Evolutionary conservation across 169 alveolate genomes (phyloP).

Genomic region (Plasmodium ovale): DNA sequence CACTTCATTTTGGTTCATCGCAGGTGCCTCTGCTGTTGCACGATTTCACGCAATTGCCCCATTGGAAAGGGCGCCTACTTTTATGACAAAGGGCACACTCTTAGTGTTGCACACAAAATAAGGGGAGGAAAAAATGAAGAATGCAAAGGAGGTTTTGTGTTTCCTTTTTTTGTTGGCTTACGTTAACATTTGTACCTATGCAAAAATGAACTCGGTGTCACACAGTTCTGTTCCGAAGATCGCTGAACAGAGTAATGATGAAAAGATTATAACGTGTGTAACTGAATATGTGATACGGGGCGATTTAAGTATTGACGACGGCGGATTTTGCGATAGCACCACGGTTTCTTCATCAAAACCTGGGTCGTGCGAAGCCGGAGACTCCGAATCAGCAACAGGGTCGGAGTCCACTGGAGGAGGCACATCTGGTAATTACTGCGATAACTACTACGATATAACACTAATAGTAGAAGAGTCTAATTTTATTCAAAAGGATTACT

Average conservation of each 20-base stretch:
- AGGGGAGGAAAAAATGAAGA: slow-evolving; percentile 29
- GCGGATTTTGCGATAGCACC: slow-evolving; percentile 34
- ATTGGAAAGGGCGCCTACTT: too few relatives aligned
- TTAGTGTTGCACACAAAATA: neutral
- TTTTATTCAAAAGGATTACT: slow-evolving; percentile 66
- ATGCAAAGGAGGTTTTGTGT: neutral
- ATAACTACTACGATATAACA: slow-evolving; percentile 63
- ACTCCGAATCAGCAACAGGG: neutral
- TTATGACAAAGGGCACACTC: too few relatives aligned
- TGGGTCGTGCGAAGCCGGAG: slow-evolving; percentile 2
- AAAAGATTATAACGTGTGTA: slow-evolving; percentile 40
- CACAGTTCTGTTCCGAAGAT: slow-evolving; percentile 18
- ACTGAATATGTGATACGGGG: slow-evolving; percentile 47
- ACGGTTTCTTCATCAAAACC: neutral
- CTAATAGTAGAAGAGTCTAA: slow-evolving; percentile 59
- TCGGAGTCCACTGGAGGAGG: neutral
- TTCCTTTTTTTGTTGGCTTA: slow-evolving; percentile 12
- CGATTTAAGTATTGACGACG: slow-evolving; percentile 53
- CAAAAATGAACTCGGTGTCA: slow-evolving; percentile 23
- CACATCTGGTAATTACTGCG: slow-evolving; percentile 37
- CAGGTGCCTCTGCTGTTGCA: too few relatives aligned
- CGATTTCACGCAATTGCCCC: too few relatives aligned
- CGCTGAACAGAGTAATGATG: slow-evolving; percentile 6
- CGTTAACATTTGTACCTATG: neutral
- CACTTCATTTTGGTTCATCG: too few relatives aligned